These are phyloP conservation scores for Suillus americanus DNA, from an alignment of 768 basidiomycete species.

Conservation along the genomic window DNA sequence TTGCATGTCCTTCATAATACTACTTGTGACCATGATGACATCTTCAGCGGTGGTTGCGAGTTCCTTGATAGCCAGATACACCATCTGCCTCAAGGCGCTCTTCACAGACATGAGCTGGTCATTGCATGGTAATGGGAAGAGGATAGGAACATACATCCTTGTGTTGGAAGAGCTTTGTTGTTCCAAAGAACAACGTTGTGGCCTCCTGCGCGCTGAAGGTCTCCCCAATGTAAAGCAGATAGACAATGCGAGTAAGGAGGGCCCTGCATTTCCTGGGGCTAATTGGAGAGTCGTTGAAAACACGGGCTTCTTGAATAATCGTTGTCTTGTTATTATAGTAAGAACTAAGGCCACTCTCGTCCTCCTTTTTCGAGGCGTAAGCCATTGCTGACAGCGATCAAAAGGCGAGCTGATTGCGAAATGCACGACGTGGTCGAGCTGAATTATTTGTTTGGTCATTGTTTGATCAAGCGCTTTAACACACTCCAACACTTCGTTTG, in stretches of 20 bases:
- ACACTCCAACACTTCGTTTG: not conserved
- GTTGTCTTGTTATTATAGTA: conserved; percentile 98
- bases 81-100: conserved; percentile 95
- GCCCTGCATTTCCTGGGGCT: conserved; percentile 96
- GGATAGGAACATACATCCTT: conserved; percentile 79
- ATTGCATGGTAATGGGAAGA: not conserved
- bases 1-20: conserved; percentile 99
- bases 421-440: conserved; percentile 24
- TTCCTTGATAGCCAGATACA: conserved; percentile 98
- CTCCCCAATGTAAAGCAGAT: conserved; percentile 95
- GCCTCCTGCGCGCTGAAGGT: conserved; percentile 94
- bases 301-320: conserved; percentile 95
- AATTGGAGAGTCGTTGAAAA: conserved; percentile 99
- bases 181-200: conserved; percentile 97
- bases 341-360: conserved; percentile 88
- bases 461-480: conserved; percentile 18
- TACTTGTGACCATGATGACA: conserved; percentile 99
- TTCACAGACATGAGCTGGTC: conserved; percentile 33
- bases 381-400: conserved; percentile 57
- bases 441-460: conserved; percentile 15
- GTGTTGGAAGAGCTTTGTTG: conserved; percentile 98
- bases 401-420: conserved; percentile 13
- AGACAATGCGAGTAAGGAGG: conserved; percentile 93
- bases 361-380: conserved; percentile 93
- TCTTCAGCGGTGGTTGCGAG: conserved; percentile 94